Base-by-base conservation (phyloP, 352 stramenopile genomes). In the Halophytophthora polymorphica region DNA sequence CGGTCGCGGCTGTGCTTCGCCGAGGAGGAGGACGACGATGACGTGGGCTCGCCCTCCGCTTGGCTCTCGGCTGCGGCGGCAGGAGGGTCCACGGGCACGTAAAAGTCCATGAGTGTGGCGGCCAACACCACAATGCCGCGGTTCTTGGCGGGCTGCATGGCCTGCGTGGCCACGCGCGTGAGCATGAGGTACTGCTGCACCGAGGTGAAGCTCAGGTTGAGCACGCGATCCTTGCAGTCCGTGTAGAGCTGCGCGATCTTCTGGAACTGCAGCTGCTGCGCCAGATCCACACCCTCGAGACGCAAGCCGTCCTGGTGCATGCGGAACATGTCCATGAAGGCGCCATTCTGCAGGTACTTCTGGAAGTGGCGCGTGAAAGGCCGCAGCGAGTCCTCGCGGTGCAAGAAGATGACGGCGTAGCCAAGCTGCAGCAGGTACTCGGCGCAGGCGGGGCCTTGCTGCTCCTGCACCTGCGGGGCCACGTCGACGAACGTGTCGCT, bases 311-410 rank as follows among this genome's bases (percentile, higher is more conserved):
- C 66, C 39, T 86, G 64, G 22, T 74, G 61, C 53, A 87, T 48
- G 33, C 72, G 64, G 36, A 90, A 81, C 81, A 93, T 91, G 48
- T 80, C 67, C 71, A 93, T 86, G 53, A 93, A 91, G 36, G 75
- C 77, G 43, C 79, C 83, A 29, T 86, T 86, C 46, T 83, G 66
- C 22, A 93, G 87, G 58, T 84, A 91, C 63, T 81, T 81, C 41
- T 89, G 74, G 51, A 94, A 92, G 46, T 94, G 81, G 29, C 83
- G 81, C 52, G 82, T 88, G 44, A 94, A 94, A 12, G 83, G 83
- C 53, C 79, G 72, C 41, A 90, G 62, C 48, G 83, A 94, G 51
- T 87, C 73, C 38, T 89, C 66, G 25, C 83, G 77, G 50, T 90
- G 73, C 38, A 94, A 49, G 45, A 90, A 92, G 44, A 94, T 88